phyloP scores from a whole-genome alignment of 2,329 filamentous ascomycete species.

The Hypoxylon sp. region DNA sequence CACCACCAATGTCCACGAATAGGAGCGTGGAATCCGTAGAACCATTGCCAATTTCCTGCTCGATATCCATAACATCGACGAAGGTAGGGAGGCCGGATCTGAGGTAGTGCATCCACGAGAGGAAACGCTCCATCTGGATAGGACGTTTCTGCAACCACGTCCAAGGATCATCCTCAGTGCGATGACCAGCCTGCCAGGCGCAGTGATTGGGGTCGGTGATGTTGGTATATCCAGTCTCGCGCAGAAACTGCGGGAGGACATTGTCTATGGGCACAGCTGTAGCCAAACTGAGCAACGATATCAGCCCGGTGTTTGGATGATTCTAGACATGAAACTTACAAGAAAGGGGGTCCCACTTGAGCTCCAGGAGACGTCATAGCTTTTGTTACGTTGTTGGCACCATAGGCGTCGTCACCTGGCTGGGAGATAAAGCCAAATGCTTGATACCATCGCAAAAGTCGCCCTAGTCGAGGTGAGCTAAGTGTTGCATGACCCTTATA shows the following conservation, averaged over 20 bases:
- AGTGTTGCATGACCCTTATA: not conserved
- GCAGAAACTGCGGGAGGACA: conserved; percentile 42
- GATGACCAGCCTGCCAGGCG: conserved; percentile 39
- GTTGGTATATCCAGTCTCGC: conserved; percentile 38
- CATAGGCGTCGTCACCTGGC: conserved; percentile 35
- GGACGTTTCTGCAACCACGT: conserved; percentile 41
- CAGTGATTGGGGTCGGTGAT: conserved; percentile 25
- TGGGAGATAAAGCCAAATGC: conserved; percentile 45
- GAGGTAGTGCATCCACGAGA: conserved; percentile 40
- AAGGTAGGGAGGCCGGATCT: conserved; percentile 40
- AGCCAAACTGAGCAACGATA: conserved; percentile 24
- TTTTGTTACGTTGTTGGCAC: conserved; percentile 45
- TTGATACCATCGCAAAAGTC: conserved; percentile 48
- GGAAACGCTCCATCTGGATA: conserved; percentile 34
- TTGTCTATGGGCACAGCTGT: conserved; percentile 34
- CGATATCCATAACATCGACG: conserved; percentile 41
- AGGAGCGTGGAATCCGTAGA: conserved; percentile 30
- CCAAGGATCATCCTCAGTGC: conserved; percentile 29
- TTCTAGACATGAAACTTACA: conserved; percentile 23
- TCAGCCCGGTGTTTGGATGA: not conserved
- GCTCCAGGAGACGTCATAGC: conserved; percentile 35
- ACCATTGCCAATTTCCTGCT: conserved; percentile 34
- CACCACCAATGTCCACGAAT: conserved; percentile 49
- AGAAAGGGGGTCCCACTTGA: conserved; percentile 33
- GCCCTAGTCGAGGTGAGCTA: conserved; percentile 26